Conservation (phyloP, 2,329 filamentous ascomycete genomes). For the Cordyceps fumosorosea region DNA sequence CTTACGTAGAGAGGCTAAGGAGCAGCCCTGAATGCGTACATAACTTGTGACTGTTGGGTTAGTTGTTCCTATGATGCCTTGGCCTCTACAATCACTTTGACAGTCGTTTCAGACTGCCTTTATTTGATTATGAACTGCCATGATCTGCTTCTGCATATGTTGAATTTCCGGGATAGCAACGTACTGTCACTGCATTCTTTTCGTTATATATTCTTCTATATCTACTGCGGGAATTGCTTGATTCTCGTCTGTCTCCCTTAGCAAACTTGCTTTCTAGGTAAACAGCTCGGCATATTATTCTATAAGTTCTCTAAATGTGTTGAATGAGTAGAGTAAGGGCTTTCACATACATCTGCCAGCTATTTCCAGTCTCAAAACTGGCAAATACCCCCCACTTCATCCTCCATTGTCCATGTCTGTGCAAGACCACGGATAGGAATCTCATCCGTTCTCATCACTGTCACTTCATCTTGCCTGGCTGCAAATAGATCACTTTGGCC, state of each 20-base stretch:
- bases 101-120: no score
- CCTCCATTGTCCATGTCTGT: slow-evolving; percentile 83
- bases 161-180: no score
- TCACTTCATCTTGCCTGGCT: slow-evolving; percentile 42
- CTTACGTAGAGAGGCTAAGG: no score
- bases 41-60: no score
- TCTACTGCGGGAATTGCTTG: no score
- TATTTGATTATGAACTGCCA: no score
- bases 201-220: no score
- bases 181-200: no score
- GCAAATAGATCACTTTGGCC: slow-evolving; percentile 52
- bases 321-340: not conserved
- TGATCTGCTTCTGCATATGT: no score
- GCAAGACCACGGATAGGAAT: slow-evolving; percentile 62
- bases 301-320: not conserved
- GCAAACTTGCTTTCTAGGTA: not conserved
- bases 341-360: not conserved
- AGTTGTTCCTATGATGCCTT: no score
- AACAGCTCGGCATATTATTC: not conserved
- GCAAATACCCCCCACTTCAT: slow-evolving; percentile 62
- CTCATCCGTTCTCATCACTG: slow-evolving; percentile 34
- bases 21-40: no score
- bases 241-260: not conserved
- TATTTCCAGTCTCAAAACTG: slow-evolving; percentile 33
- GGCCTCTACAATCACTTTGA: no score